Percentiles rank a stretch among this genome's conserved stretches.
Evolutionary conservation across 2,329 filamentous ascomycete genomes (phyloP).

Genomic region (Hymenoscyphus scutula): DNA sequence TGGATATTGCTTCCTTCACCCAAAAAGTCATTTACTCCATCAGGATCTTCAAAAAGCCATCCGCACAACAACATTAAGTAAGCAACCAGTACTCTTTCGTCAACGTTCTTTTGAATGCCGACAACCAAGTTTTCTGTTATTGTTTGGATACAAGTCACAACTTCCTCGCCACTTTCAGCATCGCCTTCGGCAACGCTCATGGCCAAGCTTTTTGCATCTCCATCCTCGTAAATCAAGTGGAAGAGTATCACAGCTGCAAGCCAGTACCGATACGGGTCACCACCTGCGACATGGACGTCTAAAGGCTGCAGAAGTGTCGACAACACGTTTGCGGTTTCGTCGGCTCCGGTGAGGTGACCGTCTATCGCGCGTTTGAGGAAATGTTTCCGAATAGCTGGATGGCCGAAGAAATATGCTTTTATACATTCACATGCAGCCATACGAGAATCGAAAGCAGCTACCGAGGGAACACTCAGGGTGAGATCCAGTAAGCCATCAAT

Average conservation of each 20-base stretch:
- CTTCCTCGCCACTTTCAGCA: constrained; percentile 84
- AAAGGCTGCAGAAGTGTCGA: constrained; percentile 73
- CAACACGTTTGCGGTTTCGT: constrained; percentile 85
- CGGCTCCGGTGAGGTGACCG: constrained; percentile 71
- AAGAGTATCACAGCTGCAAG: constrained; percentile 85
- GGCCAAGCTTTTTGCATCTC: constrained; percentile 73
- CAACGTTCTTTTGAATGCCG: constrained; percentile 71
- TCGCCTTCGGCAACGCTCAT: constrained; percentile 88
- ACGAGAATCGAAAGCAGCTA: constrained; percentile 73
- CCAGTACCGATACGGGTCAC: constrained; percentile 85
- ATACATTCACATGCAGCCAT: constrained; percentile 86
- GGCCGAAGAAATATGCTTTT: constrained; percentile 85
- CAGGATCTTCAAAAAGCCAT: constrained; percentile 90
- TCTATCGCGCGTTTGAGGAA: constrained; percentile 88
- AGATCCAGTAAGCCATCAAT: constrained; percentile 91
- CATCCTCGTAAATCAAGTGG: constrained; percentile 79
- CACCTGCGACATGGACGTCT: constrained; percentile 55
- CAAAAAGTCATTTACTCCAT: constrained; percentile 89
- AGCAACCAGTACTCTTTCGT: constrained; percentile 75
- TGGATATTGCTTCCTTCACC: constrained; percentile 92
- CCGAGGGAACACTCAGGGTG: constrained; percentile 64
- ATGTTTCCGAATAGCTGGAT: constrained; percentile 77
- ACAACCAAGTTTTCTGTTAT: constrained; percentile 83
- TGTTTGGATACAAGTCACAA: constrained; percentile 89
- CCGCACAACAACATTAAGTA: constrained; percentile 86